Evolutionary conservation across 768 basidiomycete genomes (phyloP), one percentile per base, ranked within the genome.

Genomic region (Mycena pura): DNA sequence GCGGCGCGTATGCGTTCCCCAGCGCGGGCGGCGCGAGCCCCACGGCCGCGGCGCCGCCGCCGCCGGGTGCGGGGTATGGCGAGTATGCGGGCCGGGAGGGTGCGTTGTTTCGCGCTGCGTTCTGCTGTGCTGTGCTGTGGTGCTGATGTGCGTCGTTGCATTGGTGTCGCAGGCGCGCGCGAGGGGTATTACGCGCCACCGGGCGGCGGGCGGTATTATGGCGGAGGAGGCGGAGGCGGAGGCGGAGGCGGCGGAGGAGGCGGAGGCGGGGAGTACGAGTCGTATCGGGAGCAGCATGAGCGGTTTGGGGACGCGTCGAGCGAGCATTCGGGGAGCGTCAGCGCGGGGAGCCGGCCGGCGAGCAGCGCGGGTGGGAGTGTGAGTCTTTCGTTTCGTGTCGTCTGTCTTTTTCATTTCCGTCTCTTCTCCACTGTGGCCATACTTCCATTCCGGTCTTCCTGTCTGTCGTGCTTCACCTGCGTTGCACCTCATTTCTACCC

Each of bases 361-460:
- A 64, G 63, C 24, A 55, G 47, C 32, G 58, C 48, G 32, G 54
- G 58, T 24, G 15, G 9, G 15, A 45, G 54, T 14, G 63, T 64
- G 41, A 41, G 57, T 62, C 22, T 40, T 36, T 31, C 32, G 48
- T 36, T 32, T 44, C 34, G 17, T 45, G 31, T 49, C 32, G 29
- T 28, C 10, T 28, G 11, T 52, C 13, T 8, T 56, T 46, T 45
- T 40, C 25, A 1, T 11, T 6, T 11, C 29, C 38, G n/a, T n/a
- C n/a, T n/a, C n/a, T n/a, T n/a, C n/a, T n/a, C n/a, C n/a, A n/a
- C n/a, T n/a, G n/a, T n/a, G n/a, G n/a, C n/a, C n/a, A n/a, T n/a
- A n/a, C n/a, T n/a, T n/a, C n/a, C n/a, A n/a, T n/a, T n/a, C n/a
- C n/a, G n/a, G n/a, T n/a, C n/a, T n/a, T n/a, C n/a, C n/a, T n/a